Percentiles rank a stretch among this genome's conserved stretches.
Conservation (phyloP, 805 yeast genomes). For the Starmerella vaccinii region DNA sequence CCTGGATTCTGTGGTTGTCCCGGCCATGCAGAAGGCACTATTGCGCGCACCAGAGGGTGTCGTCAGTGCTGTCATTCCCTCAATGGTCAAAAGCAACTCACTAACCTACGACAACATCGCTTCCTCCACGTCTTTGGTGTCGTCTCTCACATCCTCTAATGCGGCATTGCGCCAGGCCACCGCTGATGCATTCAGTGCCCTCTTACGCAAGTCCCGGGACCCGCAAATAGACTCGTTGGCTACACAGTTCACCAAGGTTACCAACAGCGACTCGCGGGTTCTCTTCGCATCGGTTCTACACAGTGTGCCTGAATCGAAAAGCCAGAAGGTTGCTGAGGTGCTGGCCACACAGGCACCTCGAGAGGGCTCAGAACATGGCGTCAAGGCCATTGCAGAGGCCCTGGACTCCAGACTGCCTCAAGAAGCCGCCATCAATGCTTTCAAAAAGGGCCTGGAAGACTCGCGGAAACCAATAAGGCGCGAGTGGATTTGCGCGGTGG, state of each 20-base stretch:
- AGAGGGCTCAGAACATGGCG: constrained; percentile 64
- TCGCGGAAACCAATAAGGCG: constrained; percentile 53
- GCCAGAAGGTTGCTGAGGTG: constrained; percentile 31
- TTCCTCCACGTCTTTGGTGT: constrained; percentile 39
- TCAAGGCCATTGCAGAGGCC: constrained; percentile 41
- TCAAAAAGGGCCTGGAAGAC: constrained; percentile 55
- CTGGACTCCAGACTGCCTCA: constrained; percentile 30
- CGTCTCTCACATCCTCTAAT: constrained; percentile 61
- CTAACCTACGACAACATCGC: constrained; percentile 37
- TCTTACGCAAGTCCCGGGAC: constrained; percentile 28
- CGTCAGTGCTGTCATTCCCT: constrained; percentile 45
- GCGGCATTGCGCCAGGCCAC: constrained; percentile 49
- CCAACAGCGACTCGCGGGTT: constrained; percentile 56
- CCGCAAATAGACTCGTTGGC: constrained; percentile 44
- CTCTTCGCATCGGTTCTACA: constrained; percentile 41
- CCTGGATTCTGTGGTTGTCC: constrained; percentile 38
- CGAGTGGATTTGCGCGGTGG: constrained; percentile 49
- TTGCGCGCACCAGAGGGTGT: constrained; percentile 70
- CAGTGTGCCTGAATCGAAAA: constrained; percentile 11
- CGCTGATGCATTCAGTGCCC: constrained; percentile 30
- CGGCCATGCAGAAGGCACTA: constrained; percentile 61
- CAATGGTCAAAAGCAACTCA: constrained; percentile 34
- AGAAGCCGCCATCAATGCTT: constrained; percentile 17
- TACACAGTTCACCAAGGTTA: constrained; percentile 47
- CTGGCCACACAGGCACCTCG: constrained; percentile 49